Conservation (phyloP, 2,329 filamentous ascomycete genomes). For the Trematosphaeria pertusa region DNA sequence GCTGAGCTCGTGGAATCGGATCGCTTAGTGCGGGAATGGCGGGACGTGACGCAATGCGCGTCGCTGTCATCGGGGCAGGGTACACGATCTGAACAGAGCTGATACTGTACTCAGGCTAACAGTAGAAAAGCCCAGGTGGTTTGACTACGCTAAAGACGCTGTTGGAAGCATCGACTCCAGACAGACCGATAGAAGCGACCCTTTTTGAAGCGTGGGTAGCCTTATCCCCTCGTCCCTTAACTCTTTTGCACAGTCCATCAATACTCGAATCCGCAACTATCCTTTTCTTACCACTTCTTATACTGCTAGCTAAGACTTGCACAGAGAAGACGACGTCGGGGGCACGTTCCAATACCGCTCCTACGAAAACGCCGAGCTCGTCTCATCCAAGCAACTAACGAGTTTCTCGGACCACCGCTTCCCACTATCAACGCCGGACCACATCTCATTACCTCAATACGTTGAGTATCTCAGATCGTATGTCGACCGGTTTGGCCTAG, state of each 20-base stretch:
- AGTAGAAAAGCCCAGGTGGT: conserved; percentile 29
- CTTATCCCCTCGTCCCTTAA: no score
- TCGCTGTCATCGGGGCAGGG: conserved; percentile 41
- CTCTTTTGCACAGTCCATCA: no score
- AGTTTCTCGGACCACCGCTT: conserved; percentile 60
- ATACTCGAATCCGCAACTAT: no score
- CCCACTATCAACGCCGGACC: conserved; percentile 47
- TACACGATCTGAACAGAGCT: conserved; percentile 11
- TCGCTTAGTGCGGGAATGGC: no score
- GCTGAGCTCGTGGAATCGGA: no score
- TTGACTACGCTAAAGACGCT: conserved; percentile 39
- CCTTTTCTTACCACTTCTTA: not conserved
- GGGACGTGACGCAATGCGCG: conserved; percentile 32
- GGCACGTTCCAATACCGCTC: conserved; percentile 57
- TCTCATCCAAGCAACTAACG: conserved; percentile 60
- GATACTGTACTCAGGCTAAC: conserved; percentile 6
- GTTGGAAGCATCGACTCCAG: conserved; percentile 37
- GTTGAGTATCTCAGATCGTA: conserved; percentile 39
- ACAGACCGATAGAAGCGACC: conserved; percentile 49
- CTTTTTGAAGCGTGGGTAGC: conserved; percentile 53
- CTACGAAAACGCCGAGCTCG: conserved; percentile 60
- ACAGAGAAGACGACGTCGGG: conserved; percentile 51
- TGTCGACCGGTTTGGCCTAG: conserved; percentile 33
- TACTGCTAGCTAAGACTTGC: conserved; percentile 8
- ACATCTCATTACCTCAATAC: conserved; percentile 41